Percentiles rank a stretch among this genome's conserved stretches.
Conservation (phyloP, 805 yeast genomes). For the Wickerhamiella allomyrinae region DNA sequence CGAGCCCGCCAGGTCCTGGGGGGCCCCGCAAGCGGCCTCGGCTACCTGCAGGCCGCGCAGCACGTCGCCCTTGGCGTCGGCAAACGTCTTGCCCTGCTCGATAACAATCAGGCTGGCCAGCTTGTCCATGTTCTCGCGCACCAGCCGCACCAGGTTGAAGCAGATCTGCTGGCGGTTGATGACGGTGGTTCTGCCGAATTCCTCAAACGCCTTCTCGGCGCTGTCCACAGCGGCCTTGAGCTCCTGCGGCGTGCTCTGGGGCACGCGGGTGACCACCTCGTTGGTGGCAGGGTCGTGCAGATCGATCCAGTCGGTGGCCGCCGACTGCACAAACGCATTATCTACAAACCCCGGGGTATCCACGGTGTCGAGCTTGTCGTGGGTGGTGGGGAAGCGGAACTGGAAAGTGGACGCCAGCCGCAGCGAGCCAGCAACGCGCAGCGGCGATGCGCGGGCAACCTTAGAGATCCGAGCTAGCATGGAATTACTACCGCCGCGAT, state of each 20-base stretch:
- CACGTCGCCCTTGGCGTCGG: conserved; percentile 64
- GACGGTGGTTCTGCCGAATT: conserved; percentile 39
- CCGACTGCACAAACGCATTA: conserved; percentile 37
- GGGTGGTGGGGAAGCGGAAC: conserved; percentile 19
- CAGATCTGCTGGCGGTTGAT: conserved; percentile 46
- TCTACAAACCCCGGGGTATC: conserved; percentile 29
- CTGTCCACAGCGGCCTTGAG: conserved; percentile 49
- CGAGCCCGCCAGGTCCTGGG: conserved; percentile 46
- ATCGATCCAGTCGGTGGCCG: conserved; percentile 46
- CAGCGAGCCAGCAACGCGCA: background rate
- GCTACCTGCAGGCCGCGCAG: conserved; percentile 67
- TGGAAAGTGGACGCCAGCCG: conserved; percentile 5
- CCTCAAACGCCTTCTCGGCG: conserved; percentile 46
- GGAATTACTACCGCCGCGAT: no score
- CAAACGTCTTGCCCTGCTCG: conserved; percentile 66
- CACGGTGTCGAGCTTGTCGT: conserved; percentile 22
- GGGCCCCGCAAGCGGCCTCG: conserved; percentile 54
- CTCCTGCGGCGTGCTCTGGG: conserved; percentile 56
- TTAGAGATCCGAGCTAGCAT: background rate
- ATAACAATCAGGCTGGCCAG: conserved; percentile 49
- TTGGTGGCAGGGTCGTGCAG: conserved; percentile 67
- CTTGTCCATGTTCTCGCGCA: conserved; percentile 52
- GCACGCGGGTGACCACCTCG: conserved; percentile 49
- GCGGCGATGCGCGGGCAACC: background rate
- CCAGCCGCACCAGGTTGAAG: conserved; percentile 50